phyloP scores from a whole-genome alignment of 1,284 basidiomycete species.

The Violaceomyces palustris region DNA sequence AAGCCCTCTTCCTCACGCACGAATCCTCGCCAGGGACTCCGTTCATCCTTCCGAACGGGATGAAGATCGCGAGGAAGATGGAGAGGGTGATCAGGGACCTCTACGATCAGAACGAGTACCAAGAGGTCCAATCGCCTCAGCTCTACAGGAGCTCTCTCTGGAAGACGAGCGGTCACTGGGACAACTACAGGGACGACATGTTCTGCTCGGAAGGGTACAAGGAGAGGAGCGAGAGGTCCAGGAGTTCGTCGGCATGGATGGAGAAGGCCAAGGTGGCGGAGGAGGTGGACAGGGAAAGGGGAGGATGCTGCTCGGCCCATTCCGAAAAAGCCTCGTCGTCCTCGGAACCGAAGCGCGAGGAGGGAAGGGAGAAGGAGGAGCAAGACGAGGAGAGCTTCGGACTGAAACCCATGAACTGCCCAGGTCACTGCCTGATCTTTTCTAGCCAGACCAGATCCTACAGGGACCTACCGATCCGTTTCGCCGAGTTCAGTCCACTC shows the following conservation, averaged over 20 bases:
- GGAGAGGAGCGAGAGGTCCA: not conserved
- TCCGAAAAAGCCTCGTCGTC: too few relatives aligned
- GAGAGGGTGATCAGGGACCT: conserved; percentile 50
- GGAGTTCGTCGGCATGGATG: too few relatives aligned
- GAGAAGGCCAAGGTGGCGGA: too few relatives aligned
- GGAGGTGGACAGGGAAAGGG: too few relatives aligned
- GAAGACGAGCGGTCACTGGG: conserved; percentile 50
- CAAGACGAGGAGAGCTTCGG: conserved; percentile 31
- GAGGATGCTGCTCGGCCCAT: too few relatives aligned
- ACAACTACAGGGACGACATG: conserved; percentile 53
- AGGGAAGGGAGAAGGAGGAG: conserved; percentile 3
- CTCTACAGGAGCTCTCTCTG: conserved; percentile 45
- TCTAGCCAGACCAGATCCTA: conserved; percentile 38
- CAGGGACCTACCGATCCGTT: conserved; percentile 45
- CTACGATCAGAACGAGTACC: conserved; percentile 48
- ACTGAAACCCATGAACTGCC: conserved; percentile 52
- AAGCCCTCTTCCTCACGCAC: conserved; percentile 47
- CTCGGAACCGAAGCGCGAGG: not conserved
- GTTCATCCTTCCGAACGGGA: conserved; percentile 50
- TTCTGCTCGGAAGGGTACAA: conserved; percentile 47
- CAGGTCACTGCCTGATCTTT: conserved; percentile 48
- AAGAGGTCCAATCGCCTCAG: conserved; percentile 50
- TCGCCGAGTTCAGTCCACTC: conserved; percentile 47
- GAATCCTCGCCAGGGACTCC: conserved; percentile 49
- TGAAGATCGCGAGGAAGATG: conserved; percentile 40